Percentiles rank a stretch among this genome's conserved stretches.
phyloP scores from a whole-genome alignment of 2,329 filamentous ascomycete genomes.

The Colletotrichum costaricense region DNA sequence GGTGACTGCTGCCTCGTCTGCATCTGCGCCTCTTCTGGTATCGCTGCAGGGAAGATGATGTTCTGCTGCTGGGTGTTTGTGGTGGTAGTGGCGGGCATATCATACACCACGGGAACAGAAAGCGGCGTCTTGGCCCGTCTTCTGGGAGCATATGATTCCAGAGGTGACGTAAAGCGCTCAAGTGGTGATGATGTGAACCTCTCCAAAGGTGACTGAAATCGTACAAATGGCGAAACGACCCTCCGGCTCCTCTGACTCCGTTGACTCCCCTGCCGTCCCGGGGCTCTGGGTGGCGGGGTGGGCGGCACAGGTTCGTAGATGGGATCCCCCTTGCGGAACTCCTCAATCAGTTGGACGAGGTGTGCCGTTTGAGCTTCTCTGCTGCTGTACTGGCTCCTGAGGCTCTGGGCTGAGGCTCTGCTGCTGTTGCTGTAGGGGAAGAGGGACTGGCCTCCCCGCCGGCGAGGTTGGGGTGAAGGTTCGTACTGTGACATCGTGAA shows the following conservation, averaged over 20 bases:
- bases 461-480: conserved; percentile 9
- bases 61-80: not conserved
- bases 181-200: not conserved
- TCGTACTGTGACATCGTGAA: conserved; percentile 25
- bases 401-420: conserved; percentile 25
- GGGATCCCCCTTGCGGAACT: conserved; percentile 30
- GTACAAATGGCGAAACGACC: not conserved
- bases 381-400: conserved; percentile 26
- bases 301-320: conserved; percentile 31
- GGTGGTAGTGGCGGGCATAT: not conserved
- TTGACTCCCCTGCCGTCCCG: conserved; percentile 15
- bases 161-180: not conserved
- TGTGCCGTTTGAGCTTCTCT: conserved; percentile 14
- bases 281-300: conserved; percentile 27
- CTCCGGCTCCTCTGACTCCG: not conserved
- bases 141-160: not conserved
- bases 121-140: conserved; percentile 21
- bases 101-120: conserved; percentile 5
- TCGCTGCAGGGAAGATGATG: not conserved
- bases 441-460: conserved; percentile 20
- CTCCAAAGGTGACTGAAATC: not conserved
- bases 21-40: conserved; percentile 7
- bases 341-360: conserved; percentile 27
- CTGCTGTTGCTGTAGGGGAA: conserved; percentile 1
- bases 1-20: not conserved